Base-by-base conservation (phyloP, 306 rosid species). In the Sphenostylis stenocarpa region DNA sequence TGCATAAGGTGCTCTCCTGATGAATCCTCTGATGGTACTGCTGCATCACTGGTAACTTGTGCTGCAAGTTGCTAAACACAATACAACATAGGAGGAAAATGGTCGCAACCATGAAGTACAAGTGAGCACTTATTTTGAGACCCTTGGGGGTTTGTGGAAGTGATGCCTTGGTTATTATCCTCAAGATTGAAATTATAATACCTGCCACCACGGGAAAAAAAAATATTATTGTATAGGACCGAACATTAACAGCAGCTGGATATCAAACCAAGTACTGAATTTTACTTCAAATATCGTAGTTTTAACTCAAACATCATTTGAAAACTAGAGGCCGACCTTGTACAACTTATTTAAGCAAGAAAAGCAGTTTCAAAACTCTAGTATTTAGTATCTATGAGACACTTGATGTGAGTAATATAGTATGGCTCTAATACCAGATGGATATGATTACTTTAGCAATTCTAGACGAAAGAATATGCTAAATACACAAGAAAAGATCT, bases 101-200 rank as follows among this genome's bases (percentile, higher is more conserved):
- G 34, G 82, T 78, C 82, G 88, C 84, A 16, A 92, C 96, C 19
- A 90, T 83, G 84, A 95, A 95, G 83, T 95, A 95, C 72, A 90
- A 79, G 82, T 95, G 92, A 3, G 97, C 93, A n/a, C 98, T 90
- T 78, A 87, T 81, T 70, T 80, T 87, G 41, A 92, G 96, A 34
- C 97, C 97, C 72, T 92, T 89, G 9, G 90, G 88, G 23, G 89
- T 89, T 80, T 86, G 90, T 51, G 98, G 90, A 52, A 92, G 90
- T 57, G 90, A 84, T 48, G 97, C 97, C 77, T 95, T 92, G 44
- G 97, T 90, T 72, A 89, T 64, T 72, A 95, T 86, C 88, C 98
- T 95, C 88, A 95, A 70, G 43, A 87, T 67, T 66, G 97, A 92
- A 78, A 92, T 86, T 38, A 87, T 67, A 58, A 92, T 87, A 72